Evolutionary conservation across 768 basidiomycete species (phyloP), one percentile per base, ranked within the genome.

Genomic region (Lentinula lateritia): DNA sequence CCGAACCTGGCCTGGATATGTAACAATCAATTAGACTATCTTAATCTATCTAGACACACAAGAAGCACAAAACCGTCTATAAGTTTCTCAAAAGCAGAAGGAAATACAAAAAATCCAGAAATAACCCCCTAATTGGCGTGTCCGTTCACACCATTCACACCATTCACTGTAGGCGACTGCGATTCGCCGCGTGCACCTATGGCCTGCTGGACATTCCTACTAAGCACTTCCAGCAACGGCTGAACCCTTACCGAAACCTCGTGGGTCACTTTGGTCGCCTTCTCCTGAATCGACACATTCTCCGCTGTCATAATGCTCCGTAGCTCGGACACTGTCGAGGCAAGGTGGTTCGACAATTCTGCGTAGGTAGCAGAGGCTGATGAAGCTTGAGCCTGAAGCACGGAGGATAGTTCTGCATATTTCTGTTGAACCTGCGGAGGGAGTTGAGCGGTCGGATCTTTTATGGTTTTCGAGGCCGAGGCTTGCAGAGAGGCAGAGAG

Each of bases 231-330:
- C 13, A 91, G 77, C 56, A 89, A 69, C 18, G 89, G 90, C 32
- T 75, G 75, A 23, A 90, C 82, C 38, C 82, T 81, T 28, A 82
- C 80, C 66, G 77, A 81, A 28, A 91, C 86, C 58, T 88, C 84
- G 57, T 78, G 73, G 23, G 78, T 71, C 18, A 90, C 74, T 61
- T 81, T 82, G 52, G 72, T 65, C 16, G 84, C 80, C 76, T 89
- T 91, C 61, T 89, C 89, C 48, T 81, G 78, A 3, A 89, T 62
- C 0, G 88, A 78, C 16, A 86, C 67, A 57, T 88, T 80, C 60
- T 84, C 80, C 39, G 74, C 71, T 16, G 75, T 77, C 53, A 88
- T 67, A 63, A 88, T 86, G 32, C 68, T 63, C 28, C 78, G 77
- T 36, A 92, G 72, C 43, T 90, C 84, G 16, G 76, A 68, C 61